phyloP scores from a whole-genome alignment of 129 eudicot genomes.

The Centrapalus pauciflorus region DNA sequence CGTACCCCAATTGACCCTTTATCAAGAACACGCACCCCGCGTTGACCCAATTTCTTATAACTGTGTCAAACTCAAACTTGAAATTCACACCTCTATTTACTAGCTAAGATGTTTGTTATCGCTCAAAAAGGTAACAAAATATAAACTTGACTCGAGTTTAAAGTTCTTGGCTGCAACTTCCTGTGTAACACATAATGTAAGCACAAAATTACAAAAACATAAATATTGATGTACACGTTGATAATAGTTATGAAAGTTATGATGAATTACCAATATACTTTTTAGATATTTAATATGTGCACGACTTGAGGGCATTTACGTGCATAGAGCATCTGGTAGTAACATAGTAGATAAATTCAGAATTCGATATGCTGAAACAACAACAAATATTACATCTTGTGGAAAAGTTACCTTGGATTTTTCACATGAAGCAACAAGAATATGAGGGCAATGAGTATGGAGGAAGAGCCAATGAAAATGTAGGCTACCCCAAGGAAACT shows the following conservation, averaged over 20 bases:
- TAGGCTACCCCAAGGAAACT: constrained; percentile 77
- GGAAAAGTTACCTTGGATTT: constrained; percentile 57
- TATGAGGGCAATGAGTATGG: constrained; percentile 52
- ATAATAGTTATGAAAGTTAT: neutral
- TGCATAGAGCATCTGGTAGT: neutral
- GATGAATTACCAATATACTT: neutral
- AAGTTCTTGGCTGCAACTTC: constrained; percentile 4
- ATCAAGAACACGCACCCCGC: no score
- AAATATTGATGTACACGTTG: neutral
- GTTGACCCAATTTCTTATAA: no score
- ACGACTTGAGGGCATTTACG: no score
- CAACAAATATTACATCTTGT: neutral
- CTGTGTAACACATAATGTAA: neutral
- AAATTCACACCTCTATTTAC: neutral
- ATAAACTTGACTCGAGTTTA: neutral
- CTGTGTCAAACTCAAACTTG: neutral
- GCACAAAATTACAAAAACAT: constrained; percentile 5
- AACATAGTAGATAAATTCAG: neutral
- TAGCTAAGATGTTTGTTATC: neutral
- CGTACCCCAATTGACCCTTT: no score
- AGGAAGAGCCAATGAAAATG: constrained; percentile 52
- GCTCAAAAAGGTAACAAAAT: neutral
- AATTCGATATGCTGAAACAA: constrained; percentile 4
- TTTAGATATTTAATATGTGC: neutral
- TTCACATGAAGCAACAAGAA: constrained; percentile 70